Percentiles rank a stretch among this genome's conserved stretches.
Evolutionary conservation across 2,329 filamentous ascomycete genomes (phyloP).

Genomic region (Magnaporthiopsis rhizophila): DNA sequence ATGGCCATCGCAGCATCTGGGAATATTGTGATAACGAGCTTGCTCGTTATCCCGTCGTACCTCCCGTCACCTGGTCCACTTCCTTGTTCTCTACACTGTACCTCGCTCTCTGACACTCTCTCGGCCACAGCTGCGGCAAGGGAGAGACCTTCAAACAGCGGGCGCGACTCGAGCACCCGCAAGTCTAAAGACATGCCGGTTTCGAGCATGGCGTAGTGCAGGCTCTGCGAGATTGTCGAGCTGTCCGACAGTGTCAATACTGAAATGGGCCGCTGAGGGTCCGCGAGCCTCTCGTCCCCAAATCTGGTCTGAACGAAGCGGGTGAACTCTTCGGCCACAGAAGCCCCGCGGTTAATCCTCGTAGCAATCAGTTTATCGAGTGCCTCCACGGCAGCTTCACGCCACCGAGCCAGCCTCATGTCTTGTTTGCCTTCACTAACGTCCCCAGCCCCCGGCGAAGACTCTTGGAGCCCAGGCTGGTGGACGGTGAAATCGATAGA

Average conservation of each 20-base stretch:
- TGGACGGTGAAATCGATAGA: conserved; percentile 26
- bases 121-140: conserved; percentile 37
- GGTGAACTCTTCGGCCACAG: conserved; percentile 23
- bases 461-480: neutral
- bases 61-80: conserved; percentile 10
- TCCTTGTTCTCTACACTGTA: neutral
- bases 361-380: conserved; percentile 14
- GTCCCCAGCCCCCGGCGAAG: neutral
- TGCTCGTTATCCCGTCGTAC: neutral
- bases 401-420: conserved; percentile 11
- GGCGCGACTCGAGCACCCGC: conserved; percentile 57
- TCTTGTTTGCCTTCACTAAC: conserved; percentile 8
- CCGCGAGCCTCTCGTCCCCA: conserved; percentile 12
- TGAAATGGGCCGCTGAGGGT: conserved; percentile 23
- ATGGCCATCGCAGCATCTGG: conserved; percentile 53
- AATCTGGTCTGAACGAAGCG: conserved; percentile 27
- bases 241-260: conserved; percentile 56
- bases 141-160: conserved; percentile 55
- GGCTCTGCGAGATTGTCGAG: conserved; percentile 46
- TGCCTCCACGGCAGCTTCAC: conserved; percentile 10
- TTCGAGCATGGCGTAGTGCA: conserved; percentile 32
- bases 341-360: conserved; percentile 15
- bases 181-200: conserved; percentile 40
- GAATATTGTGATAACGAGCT: conserved; percentile 36
- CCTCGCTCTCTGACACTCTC: conserved; percentile 15